Conservation (phyloP, 1,139 yeast species). For the Yarrowia galli region DNA sequence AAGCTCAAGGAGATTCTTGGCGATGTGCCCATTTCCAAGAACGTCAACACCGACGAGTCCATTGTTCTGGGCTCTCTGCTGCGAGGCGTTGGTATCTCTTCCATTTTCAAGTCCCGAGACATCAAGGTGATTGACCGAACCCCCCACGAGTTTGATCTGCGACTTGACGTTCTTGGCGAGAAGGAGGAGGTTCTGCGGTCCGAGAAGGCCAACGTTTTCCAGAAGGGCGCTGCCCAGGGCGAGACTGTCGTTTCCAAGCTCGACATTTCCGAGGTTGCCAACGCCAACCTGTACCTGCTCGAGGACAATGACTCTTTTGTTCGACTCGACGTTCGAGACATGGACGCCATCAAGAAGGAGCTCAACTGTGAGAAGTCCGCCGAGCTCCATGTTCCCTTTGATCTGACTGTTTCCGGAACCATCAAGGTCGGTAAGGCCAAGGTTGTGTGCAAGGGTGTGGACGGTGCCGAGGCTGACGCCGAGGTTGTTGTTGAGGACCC, state of each 20-base stretch:
- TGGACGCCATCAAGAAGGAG: constrained; percentile 44
- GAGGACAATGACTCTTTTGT: constrained; percentile 64
- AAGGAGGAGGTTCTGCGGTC: constrained; percentile 26
- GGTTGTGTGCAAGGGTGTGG: constrained; percentile 41
- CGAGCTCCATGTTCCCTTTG: constrained; percentile 39
- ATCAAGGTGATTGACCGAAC: constrained; percentile 66
- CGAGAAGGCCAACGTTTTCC: constrained; percentile 44
- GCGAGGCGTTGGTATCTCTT: constrained; percentile 72
- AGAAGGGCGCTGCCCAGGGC: constrained; percentile 48
- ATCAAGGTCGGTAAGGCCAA: constrained; percentile 45
- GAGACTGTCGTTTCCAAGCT: constrained; percentile 42
- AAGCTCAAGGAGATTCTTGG: constrained; percentile 54
- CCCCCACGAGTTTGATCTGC: constrained; percentile 52
- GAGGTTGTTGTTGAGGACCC: constrained; percentile 12
- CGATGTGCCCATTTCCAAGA: constrained; percentile 68
- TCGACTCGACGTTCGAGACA: constrained; percentile 48
- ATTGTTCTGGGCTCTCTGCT: constrained; percentile 89
- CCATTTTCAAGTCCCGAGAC: constrained; percentile 67
- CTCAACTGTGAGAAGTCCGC: constrained; percentile 44
- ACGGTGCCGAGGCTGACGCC: constrained; percentile 19
- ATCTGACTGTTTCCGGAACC: constrained; percentile 45
- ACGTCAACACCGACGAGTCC: constrained; percentile 95
- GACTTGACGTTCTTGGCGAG: constrained; percentile 43
- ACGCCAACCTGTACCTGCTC: constrained; percentile 54
- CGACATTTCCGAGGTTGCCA: constrained; percentile 24